phyloP scores from a whole-genome alignment of 192 early-diverging fungal species.

The Backusella mclennaniae region DNA sequence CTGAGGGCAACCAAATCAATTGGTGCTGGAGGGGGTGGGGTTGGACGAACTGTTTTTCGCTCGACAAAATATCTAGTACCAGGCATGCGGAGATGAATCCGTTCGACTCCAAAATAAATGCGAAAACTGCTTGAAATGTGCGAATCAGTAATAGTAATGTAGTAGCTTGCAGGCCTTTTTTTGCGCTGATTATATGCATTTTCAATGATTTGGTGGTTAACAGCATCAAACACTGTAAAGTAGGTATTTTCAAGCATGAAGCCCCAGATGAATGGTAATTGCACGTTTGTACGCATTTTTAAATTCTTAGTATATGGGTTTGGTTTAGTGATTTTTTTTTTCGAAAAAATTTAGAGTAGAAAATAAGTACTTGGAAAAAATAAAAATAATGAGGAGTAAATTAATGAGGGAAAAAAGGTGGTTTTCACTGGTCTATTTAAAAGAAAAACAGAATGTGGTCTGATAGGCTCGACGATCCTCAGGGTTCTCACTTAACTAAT shows the following conservation, averaged over 20 bases:
- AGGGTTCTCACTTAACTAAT: background rate
- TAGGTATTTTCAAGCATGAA: slow-evolving; percentile 36
- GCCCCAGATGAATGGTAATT: slow-evolving; percentile 21
- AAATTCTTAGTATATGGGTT: background rate
- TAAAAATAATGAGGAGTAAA: background rate
- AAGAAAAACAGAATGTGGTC: background rate
- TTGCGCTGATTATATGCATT: slow-evolving; percentile 13
- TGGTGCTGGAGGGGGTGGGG: background rate
- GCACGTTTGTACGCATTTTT: background rate
- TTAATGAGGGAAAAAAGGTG: background rate
- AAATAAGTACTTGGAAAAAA: background rate
- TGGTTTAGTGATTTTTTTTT: background rate
- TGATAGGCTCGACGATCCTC: slow-evolving; percentile 2
- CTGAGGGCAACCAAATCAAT: background rate
- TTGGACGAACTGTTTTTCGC: background rate
- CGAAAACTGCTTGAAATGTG: slow-evolving; percentile 12
- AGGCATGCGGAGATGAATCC: slow-evolving; percentile 35
- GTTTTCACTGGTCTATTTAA: background rate
- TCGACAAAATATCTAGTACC: slow-evolving; percentile 36
- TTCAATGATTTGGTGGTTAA: slow-evolving; percentile 29
- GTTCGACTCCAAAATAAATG: slow-evolving; percentile 33
- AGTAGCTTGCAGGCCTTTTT: slow-evolving; percentile 19
- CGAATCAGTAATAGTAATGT: slow-evolving; percentile 26
- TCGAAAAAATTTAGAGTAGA: background rate
- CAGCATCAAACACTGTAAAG: slow-evolving; percentile 29